Conservation (phyloP, 768 basidiomycete species). For the Mycena belliarum region DNA sequence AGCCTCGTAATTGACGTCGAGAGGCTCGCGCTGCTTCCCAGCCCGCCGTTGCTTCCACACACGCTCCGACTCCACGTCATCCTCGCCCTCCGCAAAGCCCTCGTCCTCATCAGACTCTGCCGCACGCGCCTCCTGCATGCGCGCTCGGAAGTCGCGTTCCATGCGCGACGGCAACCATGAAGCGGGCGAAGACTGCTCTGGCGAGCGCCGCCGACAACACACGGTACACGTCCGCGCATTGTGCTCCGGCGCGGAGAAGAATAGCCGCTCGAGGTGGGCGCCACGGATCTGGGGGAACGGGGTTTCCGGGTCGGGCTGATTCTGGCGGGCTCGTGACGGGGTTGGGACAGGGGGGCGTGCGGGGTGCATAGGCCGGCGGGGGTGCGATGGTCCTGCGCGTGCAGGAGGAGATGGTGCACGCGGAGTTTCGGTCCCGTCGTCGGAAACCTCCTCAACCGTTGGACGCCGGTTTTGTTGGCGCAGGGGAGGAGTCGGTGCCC, state of each 20-base stretch:
- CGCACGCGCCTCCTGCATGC: conserved; percentile 18
- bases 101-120: conserved; percentile 41
- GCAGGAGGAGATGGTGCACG: conserved; percentile 11
- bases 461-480: conserved; percentile 12
- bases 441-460: conserved; percentile 16
- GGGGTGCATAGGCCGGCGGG: background rate
- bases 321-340: conserved; percentile 16
- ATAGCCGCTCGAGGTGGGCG: conserved; percentile 72
- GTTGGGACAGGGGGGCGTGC: conserved; percentile 10
- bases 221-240: conserved; percentile 67
- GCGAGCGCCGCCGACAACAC: conserved; percentile 54
- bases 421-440: conserved; percentile 11
- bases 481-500: conserved; percentile 9
- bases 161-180: conserved; percentile 27
- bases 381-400: conserved; percentile 18
- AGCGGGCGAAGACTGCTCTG: conserved; percentile 7
- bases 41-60: conserved; percentile 18
- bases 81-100: conserved; percentile 47
- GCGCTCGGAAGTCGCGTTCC: conserved; percentile 6
- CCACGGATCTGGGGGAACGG: conserved; percentile 87
- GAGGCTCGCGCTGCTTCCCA: conserved; percentile 35
- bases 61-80: conserved; percentile 32
- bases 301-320: conserved; percentile 35
- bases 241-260: conserved; percentile 80
- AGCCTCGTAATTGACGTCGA: conserved; percentile 30